These are phyloP conservation scores for Ehretia macrophylla DNA, from an alignment of 257 asterid species.

Conservation along the genomic window DNA sequence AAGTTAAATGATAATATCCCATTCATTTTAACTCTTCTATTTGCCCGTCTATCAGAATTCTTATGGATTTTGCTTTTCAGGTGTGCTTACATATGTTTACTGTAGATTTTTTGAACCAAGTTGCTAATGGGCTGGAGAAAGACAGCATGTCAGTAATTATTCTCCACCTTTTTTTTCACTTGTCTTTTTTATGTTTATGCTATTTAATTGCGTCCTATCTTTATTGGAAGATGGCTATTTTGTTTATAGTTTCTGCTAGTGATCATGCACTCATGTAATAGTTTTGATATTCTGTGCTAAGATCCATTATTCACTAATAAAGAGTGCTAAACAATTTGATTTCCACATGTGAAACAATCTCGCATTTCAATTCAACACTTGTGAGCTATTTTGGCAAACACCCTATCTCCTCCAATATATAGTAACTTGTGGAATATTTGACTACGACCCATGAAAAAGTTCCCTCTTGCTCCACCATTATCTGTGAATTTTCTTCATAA, in stretches of 20 bases:
- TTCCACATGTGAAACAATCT: neutral
- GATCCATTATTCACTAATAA: no score
- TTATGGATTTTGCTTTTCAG: slow-evolving; percentile 36
- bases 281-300: no score
- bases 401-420: no score
- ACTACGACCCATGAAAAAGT: no score
- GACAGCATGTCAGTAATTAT: slow-evolving; percentile 76
- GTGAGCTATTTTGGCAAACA: no score
- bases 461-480: neutral
- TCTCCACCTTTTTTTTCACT: slow-evolving; percentile 1
- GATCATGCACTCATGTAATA: no score
- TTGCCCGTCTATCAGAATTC: slow-evolving; percentile 10
- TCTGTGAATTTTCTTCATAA: neutral
- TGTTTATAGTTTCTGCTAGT: no score
- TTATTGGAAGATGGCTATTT: neutral
- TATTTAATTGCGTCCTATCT: neutral
- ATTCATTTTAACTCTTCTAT: neutral
- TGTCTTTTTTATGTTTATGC: neutral
- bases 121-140: slow-evolving; percentile 91
- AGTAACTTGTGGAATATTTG: no score
- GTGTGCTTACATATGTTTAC: slow-evolving; percentile 97
- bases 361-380: neutral
- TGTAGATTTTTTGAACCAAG: slow-evolving; percentile 88
- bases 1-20: neutral
- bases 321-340: neutral